These are phyloP conservation scores for Chaetomium strumarium DNA, from an alignment of 2,329 filamentous ascomycete species.

Conservation along the genomic window DNA sequence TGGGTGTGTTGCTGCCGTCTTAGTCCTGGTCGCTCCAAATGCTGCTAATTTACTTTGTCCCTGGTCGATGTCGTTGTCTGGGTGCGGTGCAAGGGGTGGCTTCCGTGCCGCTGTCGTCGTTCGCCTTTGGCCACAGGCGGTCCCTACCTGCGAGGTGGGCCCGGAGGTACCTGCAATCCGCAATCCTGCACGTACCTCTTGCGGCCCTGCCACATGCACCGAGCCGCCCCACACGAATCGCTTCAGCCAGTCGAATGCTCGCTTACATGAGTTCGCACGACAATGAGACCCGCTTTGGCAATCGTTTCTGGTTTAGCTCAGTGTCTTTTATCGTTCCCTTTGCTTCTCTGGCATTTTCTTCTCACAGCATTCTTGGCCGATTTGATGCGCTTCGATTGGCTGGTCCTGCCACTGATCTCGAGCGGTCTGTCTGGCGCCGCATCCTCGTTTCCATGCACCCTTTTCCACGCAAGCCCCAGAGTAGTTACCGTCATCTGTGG, in stretches of 20 bases:
- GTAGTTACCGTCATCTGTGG: too few species aligned
- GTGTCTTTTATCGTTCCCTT: not conserved
- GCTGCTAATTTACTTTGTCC: conserved; percentile 29
- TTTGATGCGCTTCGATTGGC: not conserved
- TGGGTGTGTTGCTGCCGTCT: conserved; percentile 23
- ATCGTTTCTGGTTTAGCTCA: conserved; percentile 11
- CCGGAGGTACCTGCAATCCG: not conserved
- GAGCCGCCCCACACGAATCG: conserved; percentile 5
- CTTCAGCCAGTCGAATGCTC: conserved; percentile 11
- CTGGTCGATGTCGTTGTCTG: conserved; percentile 28
- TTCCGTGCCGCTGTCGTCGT: conserved; percentile 18
- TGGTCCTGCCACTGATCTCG: not conserved
- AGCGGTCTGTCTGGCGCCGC: too few species aligned
- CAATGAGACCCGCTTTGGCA: not conserved
- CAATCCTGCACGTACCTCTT: not conserved
- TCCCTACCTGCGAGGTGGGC: not conserved
- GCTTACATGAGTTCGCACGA: conserved; percentile 2
- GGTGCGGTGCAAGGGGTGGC: conserved; percentile 23
- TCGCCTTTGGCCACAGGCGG: not conserved
- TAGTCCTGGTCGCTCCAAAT: conserved; percentile 27
- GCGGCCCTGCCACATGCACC: conserved; percentile 11
- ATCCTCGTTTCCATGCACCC: too few species aligned
- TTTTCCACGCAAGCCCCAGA: too few species aligned
- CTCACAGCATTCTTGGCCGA: not conserved
- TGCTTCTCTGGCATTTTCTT: too few species aligned